Evolutionary conservation across 169 alveolate genomes (phyloP).

Genomic region (Plasmodium fragile): DNA sequence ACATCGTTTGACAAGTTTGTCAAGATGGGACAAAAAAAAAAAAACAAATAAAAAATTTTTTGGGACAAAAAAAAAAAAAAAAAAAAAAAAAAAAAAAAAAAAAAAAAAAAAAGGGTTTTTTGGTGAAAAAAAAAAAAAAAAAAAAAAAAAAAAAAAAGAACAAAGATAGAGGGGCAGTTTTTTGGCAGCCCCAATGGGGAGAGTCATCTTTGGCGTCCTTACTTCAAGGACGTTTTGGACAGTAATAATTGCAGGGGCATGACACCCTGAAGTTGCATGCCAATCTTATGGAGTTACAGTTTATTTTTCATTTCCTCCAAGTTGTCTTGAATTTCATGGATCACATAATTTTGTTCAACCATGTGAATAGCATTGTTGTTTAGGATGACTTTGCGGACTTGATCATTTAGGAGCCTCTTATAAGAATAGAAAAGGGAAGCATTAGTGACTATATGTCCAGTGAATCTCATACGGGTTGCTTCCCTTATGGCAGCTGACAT

Average conservation of each 20-base stretch:
- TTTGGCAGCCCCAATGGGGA: background rate
- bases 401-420: background rate
- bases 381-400: background rate
- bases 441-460: slow-evolving; percentile 21
- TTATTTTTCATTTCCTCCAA: background rate
- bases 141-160: background rate
- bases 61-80: background rate
- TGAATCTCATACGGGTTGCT: slow-evolving; percentile 2
- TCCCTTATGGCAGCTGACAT: slow-evolving; percentile 14
- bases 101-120: background rate
- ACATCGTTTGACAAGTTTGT: background rate
- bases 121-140: background rate
- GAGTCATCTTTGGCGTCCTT: background rate
- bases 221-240: background rate
- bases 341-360: slow-evolving; percentile 14
- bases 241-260: background rate
- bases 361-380: background rate
- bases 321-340: slow-evolving; percentile 1
- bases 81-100: background rate
- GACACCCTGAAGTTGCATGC: background rate
- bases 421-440: slow-evolving; percentile 5
- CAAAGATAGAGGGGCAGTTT: background rate
- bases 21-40: background rate
- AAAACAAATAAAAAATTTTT: background rate
- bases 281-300: background rate